Base-by-base conservation (phyloP, 371 early-diverging fungal genomes). In the Mucor plumbeus region DNA sequence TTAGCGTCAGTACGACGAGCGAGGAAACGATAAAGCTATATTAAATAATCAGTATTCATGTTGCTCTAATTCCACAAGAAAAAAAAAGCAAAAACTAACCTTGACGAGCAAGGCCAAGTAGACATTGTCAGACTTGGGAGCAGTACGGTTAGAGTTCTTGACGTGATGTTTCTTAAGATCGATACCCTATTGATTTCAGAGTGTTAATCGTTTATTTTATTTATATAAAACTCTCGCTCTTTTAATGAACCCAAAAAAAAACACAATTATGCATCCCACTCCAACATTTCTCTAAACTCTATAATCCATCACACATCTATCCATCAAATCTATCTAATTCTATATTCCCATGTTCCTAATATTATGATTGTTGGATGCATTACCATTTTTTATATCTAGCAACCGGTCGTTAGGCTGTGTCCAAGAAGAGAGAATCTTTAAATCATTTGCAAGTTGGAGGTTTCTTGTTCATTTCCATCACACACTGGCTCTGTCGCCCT, bases 1-100 rank as follows among this genome's bases (percentile, higher is more conserved):
- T 88, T 83, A 82, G 97, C 88, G 85, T 94, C 90, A 76, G 99
- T 99, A 81, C 98, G 94, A 87, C 99, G 97, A 68, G 97, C 97
- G 67, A 99, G 90, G 93, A 95, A 98, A 78, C 95, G 91, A 90
- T 97, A 99, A 74, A 98, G 90, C 97, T 96, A 55, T 26, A 26
- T 26, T 26, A 26, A 26, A 26, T 1, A 26, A 26, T 26, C 7
- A 7, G 6, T 34, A n/a, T 15, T 14, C 10, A 33, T 33, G 17
- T 55, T 15, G 55, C 31, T 21, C 7, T 13, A 13, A 19, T 21
- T 41, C 43, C 43, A 10, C 4, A 26, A 21, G 5, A 8, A 1
- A 7, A 7, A 48, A 21, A 19, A n/a, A 26, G 13, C n/a, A 50
- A 11, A 50, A 50, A 21, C 50, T 63, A 84, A 92, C 94, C 92